phyloP scores from a whole-genome alignment of 495 filamentous ascomycete species.

The Penicillium egyptiacum region DNA sequence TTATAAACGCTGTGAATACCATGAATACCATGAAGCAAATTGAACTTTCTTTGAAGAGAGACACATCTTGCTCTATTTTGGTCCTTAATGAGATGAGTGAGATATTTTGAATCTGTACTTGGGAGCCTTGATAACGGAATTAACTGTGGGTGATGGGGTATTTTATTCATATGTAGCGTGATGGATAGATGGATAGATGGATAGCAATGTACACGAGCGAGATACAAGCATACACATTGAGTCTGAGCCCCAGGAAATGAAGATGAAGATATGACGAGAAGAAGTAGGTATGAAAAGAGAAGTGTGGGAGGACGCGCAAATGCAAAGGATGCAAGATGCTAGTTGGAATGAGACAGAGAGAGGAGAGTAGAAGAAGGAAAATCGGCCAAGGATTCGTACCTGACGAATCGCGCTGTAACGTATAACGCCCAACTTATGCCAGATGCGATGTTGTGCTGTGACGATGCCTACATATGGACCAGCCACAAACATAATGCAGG shows the following conservation, averaged over 20 bases:
- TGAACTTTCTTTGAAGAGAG: neutral
- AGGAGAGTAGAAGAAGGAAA: neutral
- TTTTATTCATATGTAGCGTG: constrained; percentile 6
- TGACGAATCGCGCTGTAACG: constrained; percentile 13
- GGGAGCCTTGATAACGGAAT: neutral
- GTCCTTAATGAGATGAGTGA: neutral
- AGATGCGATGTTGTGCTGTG: constrained; percentile 19
- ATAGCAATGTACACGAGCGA: constrained; percentile 4
- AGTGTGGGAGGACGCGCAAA: neutral
- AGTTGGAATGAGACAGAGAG: constrained; percentile 2
- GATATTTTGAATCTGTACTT: neutral
- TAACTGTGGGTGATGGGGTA: neutral
- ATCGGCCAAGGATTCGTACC: constrained; percentile 15
- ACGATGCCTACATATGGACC: constrained; percentile 15
- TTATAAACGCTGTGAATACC: neutral
- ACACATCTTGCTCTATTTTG: neutral
- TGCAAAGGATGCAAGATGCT: constrained; percentile 8
- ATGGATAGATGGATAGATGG: constrained; percentile 3
- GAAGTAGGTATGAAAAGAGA: neutral
- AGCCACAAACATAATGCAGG: constrained; percentile 7
- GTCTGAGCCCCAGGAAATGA: neutral
- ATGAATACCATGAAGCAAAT: neutral
- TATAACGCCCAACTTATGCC: constrained; percentile 16
- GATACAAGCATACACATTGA: neutral
- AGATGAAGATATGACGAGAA: neutral